Conservation (phyloP, 371 early-diverging fungal genomes). For the Actinomortierella wolfii region DNA sequence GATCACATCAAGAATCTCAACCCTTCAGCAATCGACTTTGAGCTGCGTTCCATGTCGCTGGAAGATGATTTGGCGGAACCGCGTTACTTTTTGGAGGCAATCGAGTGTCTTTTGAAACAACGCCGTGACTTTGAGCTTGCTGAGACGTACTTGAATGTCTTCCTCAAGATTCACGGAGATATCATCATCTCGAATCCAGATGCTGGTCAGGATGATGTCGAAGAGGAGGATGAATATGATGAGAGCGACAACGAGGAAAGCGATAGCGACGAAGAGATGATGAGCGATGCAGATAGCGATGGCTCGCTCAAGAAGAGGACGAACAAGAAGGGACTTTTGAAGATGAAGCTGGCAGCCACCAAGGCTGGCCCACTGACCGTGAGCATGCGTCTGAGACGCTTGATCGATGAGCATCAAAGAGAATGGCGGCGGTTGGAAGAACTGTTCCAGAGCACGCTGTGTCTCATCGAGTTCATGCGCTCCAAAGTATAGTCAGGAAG, state of each 20-base stretch:
- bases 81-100: slow-evolving; percentile 65
- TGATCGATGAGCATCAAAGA: slow-evolving; percentile 47
- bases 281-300: slow-evolving; percentile 45
- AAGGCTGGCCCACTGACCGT: slow-evolving; percentile 33
- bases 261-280: slow-evolving; percentile 43
- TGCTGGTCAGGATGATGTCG: slow-evolving; percentile 49
- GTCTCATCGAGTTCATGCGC: slow-evolving; percentile 82
- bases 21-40: slow-evolving; percentile 86
- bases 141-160: slow-evolving; percentile 80
- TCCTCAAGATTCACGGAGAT: slow-evolving; percentile 81
- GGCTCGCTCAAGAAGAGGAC: slow-evolving; percentile 7
- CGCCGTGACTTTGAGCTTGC: slow-evolving; percentile 86
- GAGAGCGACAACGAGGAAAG: slow-evolving; percentile 20
- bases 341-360: slow-evolving; percentile 31
- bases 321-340: slow-evolving; percentile 9
- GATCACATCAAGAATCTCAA: slow-evolving; percentile 71
- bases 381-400: slow-evolving; percentile 38
- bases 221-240: slow-evolving; percentile 21
- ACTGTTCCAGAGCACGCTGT: slow-evolving; percentile 80
- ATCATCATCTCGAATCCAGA: slow-evolving; percentile 67
- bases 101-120: slow-evolving; percentile 60
- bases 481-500: slow-evolving; percentile 23
- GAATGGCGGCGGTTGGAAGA: slow-evolving; percentile 73
- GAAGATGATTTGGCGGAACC: slow-evolving; percentile 61
- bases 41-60: slow-evolving; percentile 76